Evolutionary conservation across 2,329 filamentous ascomycete species (phyloP), one percentile per base, ranked within the genome.

Genomic region (Geosmithia morbida): DNA sequence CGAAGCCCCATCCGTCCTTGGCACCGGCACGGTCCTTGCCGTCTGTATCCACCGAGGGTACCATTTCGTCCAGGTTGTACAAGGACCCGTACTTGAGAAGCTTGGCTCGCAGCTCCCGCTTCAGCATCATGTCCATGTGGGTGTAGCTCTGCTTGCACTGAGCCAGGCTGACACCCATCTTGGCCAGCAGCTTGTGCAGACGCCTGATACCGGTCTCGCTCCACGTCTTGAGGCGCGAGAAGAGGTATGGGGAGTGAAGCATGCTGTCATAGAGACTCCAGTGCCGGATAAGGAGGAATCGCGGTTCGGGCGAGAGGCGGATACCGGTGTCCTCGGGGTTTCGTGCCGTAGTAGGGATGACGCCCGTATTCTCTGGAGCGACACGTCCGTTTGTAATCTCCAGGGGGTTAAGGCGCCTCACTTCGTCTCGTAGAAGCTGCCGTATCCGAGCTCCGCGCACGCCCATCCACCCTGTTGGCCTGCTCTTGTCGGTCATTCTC

Each of bases 231-330:
- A 98, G 74, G 30, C 87, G 79, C 3, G 90, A 87, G 50, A 94
- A 90, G 4, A 98, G 77, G 58, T 96, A 97, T 0, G 90, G 89
- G 0, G 89, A 96, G 62, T 98, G 92, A 13, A 97, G 74, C 92
- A 98, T 97, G 61, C 88, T 95, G 59, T 98, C 92, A 63, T 97
- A 97, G 14, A 98, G 71, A 55, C 87, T 95, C 92, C 92, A 98
- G 61, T 98, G 92, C 33, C 92, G 75, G 47, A 97, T 86, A 0
- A 98, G 76, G 22, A 97, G 75, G 55, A 98, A 95, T 41, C 86
- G 84, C 10, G 92, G 94, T 59, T 98, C 92, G 0, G 92, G 92
- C 0, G 89, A 95, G 40, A 98, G 70, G 19, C 89, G 81, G 54
- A 98, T 97, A 46, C 87, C 85, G 10, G 81, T 94, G 63, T 98